Conservation (phyloP, 257 asterid genomes). For the Forsythia suspensa region DNA sequence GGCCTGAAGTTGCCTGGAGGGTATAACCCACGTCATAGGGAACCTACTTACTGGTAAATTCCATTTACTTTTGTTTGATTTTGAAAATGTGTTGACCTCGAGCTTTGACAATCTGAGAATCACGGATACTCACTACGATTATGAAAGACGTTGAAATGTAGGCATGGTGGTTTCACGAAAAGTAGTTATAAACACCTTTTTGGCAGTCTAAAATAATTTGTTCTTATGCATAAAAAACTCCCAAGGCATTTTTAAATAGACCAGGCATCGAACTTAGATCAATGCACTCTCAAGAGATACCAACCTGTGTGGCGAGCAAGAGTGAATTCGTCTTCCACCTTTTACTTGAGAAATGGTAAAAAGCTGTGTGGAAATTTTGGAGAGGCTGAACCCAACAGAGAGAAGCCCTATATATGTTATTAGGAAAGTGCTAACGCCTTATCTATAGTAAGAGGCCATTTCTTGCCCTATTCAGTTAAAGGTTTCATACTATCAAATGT, state of each 20-base stretch:
- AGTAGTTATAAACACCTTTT: neutral
- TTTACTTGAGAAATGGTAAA: neutral
- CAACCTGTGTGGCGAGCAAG: no score
- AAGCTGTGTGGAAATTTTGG: neutral
- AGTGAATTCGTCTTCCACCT: neutral
- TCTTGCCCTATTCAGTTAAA: no score
- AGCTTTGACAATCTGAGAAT: neutral
- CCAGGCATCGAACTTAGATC: no score
- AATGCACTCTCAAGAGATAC: no score
- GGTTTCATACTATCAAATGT: no score
- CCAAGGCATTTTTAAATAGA: neutral
- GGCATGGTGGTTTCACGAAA: neutral
- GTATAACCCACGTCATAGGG: conserved; percentile 76
- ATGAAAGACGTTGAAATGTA: neutral
- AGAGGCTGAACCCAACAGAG: neutral
- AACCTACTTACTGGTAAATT: conserved; percentile 79
- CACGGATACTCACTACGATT: neutral
- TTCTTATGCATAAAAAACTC: neutral
- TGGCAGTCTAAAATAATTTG: neutral
- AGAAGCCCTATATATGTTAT: no score
- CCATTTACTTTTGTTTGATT: conserved; percentile 1
- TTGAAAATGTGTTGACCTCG: neutral
- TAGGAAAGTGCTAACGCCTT: no score
- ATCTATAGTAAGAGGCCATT: no score
- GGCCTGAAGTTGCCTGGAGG: conserved; percentile 50